These are phyloP conservation scores for Fraxinus greggii DNA, from an alignment of 305 asterid species.

Conservation along the genomic window DNA sequence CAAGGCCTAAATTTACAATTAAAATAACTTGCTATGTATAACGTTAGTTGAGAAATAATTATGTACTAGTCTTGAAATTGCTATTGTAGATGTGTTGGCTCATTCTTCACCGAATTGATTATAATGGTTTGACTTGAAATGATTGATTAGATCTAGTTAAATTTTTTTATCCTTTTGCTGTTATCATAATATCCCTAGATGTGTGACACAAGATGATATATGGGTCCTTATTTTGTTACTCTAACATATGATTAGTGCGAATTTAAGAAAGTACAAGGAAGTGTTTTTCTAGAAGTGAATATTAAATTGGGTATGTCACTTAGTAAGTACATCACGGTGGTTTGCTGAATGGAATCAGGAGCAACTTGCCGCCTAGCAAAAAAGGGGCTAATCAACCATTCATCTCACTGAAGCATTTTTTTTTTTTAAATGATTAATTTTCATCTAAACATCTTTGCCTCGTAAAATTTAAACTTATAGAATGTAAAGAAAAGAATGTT, in stretches of 20 bases:
- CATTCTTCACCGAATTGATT: not conserved
- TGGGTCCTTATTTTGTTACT: not conserved
- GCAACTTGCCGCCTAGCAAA: not conserved
- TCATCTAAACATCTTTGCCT: not conserved
- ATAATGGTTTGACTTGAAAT: not conserved
- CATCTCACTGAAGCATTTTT: not conserved
- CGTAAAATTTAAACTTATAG: not conserved
- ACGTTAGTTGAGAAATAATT: not conserved
- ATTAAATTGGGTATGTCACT: not conserved
- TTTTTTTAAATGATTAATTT: not conserved
- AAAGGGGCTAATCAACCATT: not conserved
- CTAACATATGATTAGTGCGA: not conserved
- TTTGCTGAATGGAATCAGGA: not conserved
- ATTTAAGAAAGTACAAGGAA: not conserved
- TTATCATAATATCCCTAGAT: not conserved
- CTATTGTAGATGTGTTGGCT: slow-evolving; percentile 4
- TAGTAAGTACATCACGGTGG: not conserved
- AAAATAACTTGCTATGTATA: not conserved
- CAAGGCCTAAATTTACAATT: not conserved
- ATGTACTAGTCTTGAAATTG: slow-evolving; percentile 4
- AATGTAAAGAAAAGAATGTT: not conserved
- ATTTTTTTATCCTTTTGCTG: not conserved
- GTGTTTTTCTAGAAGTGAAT: not conserved
- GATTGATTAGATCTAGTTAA: not conserved
- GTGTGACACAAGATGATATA: not conserved